Evolutionary conservation across 2,329 filamentous ascomycete species (phyloP).

Genomic region (Cladosporium sp.): DNA sequence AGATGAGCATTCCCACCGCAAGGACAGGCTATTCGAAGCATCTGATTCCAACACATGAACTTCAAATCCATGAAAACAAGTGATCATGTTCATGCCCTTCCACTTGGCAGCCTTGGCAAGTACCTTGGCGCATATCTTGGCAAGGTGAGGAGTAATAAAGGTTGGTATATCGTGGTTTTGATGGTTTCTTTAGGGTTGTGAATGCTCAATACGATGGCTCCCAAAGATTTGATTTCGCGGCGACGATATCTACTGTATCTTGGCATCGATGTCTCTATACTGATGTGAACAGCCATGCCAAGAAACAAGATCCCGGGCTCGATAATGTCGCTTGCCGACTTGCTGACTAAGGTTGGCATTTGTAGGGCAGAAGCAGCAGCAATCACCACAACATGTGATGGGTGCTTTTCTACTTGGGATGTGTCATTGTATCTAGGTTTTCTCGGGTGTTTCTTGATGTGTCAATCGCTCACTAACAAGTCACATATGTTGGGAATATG

Average conservation of each 20-base stretch:
- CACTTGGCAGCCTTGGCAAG: conserved; percentile 16
- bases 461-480: background rate
- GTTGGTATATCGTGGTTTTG: background rate
- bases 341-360: no score
- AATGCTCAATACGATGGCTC: background rate
- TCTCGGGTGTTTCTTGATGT: background rate
- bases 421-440: no score
- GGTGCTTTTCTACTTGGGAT: no score
- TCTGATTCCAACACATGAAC: background rate
- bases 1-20: background rate
- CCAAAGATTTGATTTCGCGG: background rate
- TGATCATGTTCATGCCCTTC: background rate
- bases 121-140: conserved; percentile 16
- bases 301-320: background rate
- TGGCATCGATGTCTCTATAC: background rate
- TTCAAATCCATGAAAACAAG: background rate
- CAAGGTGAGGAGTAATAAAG: background rate
- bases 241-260: background rate
- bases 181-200: background rate
- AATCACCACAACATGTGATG: no score
- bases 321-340: background rate
- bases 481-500: background rate
- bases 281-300: background rate
- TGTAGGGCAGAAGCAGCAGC: no score
- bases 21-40: background rate